Percentiles rank a stretch among this genome's conserved stretches.
Evolutionary conservation across 768 basidiomycete species (phyloP).

Genomic region (Lentinula raphanica): DNA sequence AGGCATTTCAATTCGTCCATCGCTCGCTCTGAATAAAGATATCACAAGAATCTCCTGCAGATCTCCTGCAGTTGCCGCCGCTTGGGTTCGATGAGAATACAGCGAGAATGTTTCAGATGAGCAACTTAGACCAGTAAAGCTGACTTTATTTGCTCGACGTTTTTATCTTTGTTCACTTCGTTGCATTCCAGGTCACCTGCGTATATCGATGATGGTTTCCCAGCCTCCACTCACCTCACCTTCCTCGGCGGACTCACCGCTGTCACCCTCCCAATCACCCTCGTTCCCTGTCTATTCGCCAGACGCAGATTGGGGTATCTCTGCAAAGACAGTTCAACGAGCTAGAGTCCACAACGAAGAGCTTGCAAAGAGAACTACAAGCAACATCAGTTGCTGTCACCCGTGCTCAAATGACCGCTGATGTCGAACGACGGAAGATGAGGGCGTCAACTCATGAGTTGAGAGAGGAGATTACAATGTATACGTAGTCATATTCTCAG

Average conservation of each 20-base stretch:
- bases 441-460: slow-evolving; percentile 24
- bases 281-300: slow-evolving; percentile 50
- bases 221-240: slow-evolving; percentile 28
- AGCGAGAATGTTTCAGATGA: too few relatives aligned
- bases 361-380: slow-evolving; percentile 35
- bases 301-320: slow-evolving; percentile 39
- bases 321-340: slow-evolving; percentile 39
- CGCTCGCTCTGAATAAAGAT: too few relatives aligned
- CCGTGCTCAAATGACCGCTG: slow-evolving; percentile 22
- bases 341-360: slow-evolving; percentile 29
- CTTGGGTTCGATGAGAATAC: too few relatives aligned
- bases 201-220: too few relatives aligned
- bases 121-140: too few relatives aligned
- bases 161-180: too few relatives aligned
- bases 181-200: too few relatives aligned
- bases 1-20: too few relatives aligned
- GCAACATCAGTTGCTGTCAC: slow-evolving; percentile 23
- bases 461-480: slow-evolving; percentile 27
- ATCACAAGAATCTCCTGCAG: too few relatives aligned
- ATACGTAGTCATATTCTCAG: too few relatives aligned
- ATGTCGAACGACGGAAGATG: slow-evolving; percentile 24
- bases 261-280: slow-evolving; percentile 45
- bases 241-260: slow-evolving; percentile 42
- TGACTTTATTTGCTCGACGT: too few relatives aligned
- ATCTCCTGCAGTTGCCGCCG: too few relatives aligned